These are phyloP conservation scores for Ballota nigra DNA, from an alignment of 257 asterid genomes.

Conservation along the genomic window DNA sequence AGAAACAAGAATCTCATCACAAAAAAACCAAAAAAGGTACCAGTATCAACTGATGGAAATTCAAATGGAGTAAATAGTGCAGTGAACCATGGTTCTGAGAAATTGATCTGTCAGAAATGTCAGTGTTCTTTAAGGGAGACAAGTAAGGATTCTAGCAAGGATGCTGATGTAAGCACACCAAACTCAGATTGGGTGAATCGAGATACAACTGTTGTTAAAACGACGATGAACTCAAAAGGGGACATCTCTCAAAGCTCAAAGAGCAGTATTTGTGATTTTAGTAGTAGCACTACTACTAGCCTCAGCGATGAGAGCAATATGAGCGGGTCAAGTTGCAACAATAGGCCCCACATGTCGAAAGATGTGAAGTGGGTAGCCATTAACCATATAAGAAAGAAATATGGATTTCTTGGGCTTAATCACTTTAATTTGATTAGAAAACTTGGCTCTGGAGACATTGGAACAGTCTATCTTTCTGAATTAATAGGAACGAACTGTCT, in stretches of 20 bases:
- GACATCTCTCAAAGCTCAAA: conserved; percentile 79
- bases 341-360: conserved; percentile 90
- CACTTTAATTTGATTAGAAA: conserved; percentile 74
- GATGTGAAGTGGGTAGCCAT: conserved; percentile 78
- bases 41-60: conserved; percentile 22
- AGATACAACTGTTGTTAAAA: conserved; percentile 33
- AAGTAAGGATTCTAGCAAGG: conserved; percentile 31
- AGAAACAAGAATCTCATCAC: conserved; percentile 51
- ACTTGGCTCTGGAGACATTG: conserved; percentile 91
- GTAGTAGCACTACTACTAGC: conserved; percentile 83
- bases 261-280: conserved; percentile 80
- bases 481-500: conserved; percentile 58
- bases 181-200: conserved; percentile 31
- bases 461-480: conserved; percentile 85
- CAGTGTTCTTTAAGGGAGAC: conserved; percentile 62
- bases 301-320: conserved; percentile 78
- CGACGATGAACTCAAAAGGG: conserved; percentile 37
- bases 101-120: conserved; percentile 62
- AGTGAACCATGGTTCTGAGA: conserved; percentile 10
- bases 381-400: conserved; percentile 45
- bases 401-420: conserved; percentile 63
- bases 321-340: conserved; percentile 58
- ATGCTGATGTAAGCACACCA: conserved; percentile 27
- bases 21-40: conserved; percentile 56
- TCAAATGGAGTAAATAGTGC: conserved; percentile 29